Base-by-base conservation (phyloP, 83 land plant genomes). In the Larix sibirica region DNA sequence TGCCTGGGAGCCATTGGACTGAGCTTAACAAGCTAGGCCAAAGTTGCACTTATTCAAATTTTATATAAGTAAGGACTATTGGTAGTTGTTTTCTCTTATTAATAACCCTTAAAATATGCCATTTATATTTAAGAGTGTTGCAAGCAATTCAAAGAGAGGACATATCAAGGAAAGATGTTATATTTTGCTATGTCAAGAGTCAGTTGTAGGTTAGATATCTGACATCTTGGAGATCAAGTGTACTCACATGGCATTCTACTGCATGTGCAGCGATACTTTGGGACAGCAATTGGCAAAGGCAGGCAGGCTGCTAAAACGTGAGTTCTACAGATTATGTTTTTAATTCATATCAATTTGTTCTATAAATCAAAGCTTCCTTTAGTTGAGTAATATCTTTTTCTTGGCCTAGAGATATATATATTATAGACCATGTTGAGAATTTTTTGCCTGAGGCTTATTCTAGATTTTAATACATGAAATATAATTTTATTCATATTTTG, bases 241-340 rank as follows among this genome's bases (percentile, higher is more conserved):
- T 44, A 73, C 58, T 73, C 44, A 42, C 21, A 12, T 79, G 63
- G 4, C 28, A 79, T 79, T 58, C n/a, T 17, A 79, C 59, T 79
- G 7, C 63, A 31, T 76, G 17, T 90, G 63, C 89, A 97, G 99
- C 96, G 95, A 58, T 97, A 97, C 82, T 97, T 94, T 90, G 99
- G 99, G 68, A 93, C 99, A 77, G 99, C 99, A 73, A 89, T 97
- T 86, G 99, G 99, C 17, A 97, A 97, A 84, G 99, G 99, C 20
- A 90, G 95, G 76, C 99, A 97, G 83, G 99, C 98, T 88, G 99
- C 99, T 17, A 97, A 97, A 88, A 97, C 99, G 99, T 97, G 86
- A 86, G 92, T 83, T 56, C 26, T 44, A 13, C 44, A 36, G 40
- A 21, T 10, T 21, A 21, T 21, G 24, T n/a, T 18, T 23, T 23